These are phyloP conservation scores for Termitomyces sp. DNA, from an alignment of 768 basidiomycete genomes.

Conservation along the genomic window DNA sequence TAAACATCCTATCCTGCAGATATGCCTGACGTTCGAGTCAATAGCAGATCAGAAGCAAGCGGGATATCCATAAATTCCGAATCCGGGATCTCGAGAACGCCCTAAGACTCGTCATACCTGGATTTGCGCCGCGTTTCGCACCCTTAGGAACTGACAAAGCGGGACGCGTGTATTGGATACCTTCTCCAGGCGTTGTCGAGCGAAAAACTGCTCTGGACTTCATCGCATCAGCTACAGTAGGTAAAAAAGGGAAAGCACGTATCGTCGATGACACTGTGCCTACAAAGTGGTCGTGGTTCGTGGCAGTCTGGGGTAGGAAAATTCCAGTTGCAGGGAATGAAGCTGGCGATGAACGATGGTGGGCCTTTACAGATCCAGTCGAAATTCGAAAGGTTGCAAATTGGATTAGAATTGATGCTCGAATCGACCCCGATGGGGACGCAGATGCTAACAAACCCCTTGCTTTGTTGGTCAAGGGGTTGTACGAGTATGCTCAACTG, in stretches of 20 bases:
- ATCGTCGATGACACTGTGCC: conserved; percentile 42
- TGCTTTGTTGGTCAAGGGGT: conserved; percentile 40
- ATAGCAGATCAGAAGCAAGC: conserved; percentile 45
- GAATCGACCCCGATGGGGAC: conserved; percentile 30
- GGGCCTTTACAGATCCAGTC: conserved; percentile 65
- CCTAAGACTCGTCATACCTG: conserved; percentile 43
- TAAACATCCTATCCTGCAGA: neutral
- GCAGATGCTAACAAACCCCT: conserved; percentile 14
- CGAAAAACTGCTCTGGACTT: conserved; percentile 48
- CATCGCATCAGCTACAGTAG: conserved; percentile 21
- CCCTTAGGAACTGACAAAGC: conserved; percentile 68
- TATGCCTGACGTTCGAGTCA: neutral
- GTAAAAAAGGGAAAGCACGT: conserved; percentile 36
- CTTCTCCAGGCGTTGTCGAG: conserved; percentile 59
- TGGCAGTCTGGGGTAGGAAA: conserved; percentile 70
- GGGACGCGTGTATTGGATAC: conserved; percentile 65
- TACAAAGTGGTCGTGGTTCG: conserved; percentile 71
- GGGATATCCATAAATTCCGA: conserved; percentile 46
- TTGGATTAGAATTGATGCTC: conserved; percentile 57
- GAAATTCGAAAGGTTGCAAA: conserved; percentile 65
- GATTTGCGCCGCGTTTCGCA: conserved; percentile 50
- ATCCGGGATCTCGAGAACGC: conserved; percentile 53
- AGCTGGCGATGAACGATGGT: conserved; percentile 54
- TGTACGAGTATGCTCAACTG: conserved; percentile 59
- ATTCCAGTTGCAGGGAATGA: conserved; percentile 27